These are phyloP conservation scores for Eragrostis curvula DNA, from an alignment of 176 grass and related monocot species.

Conservation along the genomic window DNA sequence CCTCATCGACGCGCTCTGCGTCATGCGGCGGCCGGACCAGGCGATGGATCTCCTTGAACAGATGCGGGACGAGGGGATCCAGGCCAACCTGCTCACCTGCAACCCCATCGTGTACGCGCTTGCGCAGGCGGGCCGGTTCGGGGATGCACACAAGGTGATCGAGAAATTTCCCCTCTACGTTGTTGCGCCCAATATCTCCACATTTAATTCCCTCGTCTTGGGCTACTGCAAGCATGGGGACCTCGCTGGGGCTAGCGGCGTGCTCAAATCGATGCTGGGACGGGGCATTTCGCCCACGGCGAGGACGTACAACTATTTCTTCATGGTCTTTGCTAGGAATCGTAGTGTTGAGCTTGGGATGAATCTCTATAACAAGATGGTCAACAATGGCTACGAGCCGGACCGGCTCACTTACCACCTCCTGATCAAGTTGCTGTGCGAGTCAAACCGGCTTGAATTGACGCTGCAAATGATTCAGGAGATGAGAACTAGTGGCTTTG, in stretches of 20 bases:
- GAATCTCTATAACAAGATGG: conserved; percentile 87
- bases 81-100: conserved; percentile 66
- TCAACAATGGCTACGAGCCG: conserved; percentile 61
- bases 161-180: conserved; percentile 86
- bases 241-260: conserved; percentile 60
- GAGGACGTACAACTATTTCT: conserved; percentile 86
- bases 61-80: conserved; percentile 56
- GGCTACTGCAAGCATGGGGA: conserved; percentile 75
- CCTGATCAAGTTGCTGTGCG: conserved; percentile 79
- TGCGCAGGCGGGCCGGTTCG: conserved; percentile 58
- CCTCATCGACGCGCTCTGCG: conserved; percentile 69
- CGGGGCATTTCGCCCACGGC: conserved; percentile 65
- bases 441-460: conserved; percentile 60
- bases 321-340: conserved; percentile 64
- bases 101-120: conserved; percentile 79
- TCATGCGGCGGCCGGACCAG: conserved; percentile 67
- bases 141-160: conserved; percentile 71
- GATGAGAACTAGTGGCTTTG: conserved; percentile 68
- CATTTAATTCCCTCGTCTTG: conserved; percentile 80
- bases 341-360: conserved; percentile 68
- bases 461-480: conserved; percentile 69
- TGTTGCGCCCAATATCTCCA: conserved; percentile 69
- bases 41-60: conserved; percentile 60
- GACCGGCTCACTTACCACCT: conserved; percentile 68
- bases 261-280: conserved; percentile 71